Conservation (phyloP, 1,284 basidiomycete genomes). For the Leccinum pachyderme region DNA sequence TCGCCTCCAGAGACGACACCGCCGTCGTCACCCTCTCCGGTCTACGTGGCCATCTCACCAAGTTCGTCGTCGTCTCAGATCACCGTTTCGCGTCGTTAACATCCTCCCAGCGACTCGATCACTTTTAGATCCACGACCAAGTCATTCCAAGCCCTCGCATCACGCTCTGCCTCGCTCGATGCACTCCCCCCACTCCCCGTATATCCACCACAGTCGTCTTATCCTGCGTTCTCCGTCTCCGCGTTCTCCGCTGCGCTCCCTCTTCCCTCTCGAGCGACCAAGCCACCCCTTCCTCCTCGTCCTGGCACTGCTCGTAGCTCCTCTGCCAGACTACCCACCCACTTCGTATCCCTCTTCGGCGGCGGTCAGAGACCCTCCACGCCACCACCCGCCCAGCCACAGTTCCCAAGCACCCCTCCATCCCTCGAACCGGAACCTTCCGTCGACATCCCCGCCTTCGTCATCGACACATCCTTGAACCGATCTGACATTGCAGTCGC, state of each 20-base stretch:
- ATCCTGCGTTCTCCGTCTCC: conserved; percentile 54
- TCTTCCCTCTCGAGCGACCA: conserved; percentile 60
- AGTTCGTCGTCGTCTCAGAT: conserved; percentile 41
- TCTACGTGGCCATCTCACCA: conserved; percentile 63
- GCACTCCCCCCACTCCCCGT: conserved; percentile 49
- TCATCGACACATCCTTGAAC: conserved; percentile 52
- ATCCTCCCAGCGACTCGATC: conserved; percentile 48
- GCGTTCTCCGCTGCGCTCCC: conserved; percentile 56
- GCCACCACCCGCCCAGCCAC: conserved; percentile 24
- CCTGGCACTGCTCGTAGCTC: conserved; percentile 30
- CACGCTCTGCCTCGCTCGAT: conserved; percentile 49
- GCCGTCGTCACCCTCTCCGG: conserved; percentile 79
- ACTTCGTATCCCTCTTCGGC: conserved; percentile 69
- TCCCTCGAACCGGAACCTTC: conserved; percentile 31
- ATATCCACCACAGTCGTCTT: conserved; percentile 37
- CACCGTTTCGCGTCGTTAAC: conserved; percentile 5
- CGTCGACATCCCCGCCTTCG: conserved; percentile 58
- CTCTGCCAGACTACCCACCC: conserved; percentile 52
- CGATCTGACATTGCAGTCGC: conserved; percentile 57
- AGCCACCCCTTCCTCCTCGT: conserved; percentile 66
- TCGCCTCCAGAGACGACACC: conserved; percentile 41
- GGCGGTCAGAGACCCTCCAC: conserved; percentile 34
- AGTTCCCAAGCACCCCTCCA: not conserved
- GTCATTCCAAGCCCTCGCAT: conserved; percentile 58
- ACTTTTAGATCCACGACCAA: conserved; percentile 67